A percentile compares a stretch with the other conserved stretches of the same genome.
Evolutionary conservation across 129 eudicot genomes (phyloP).

Genomic region (Kitagawia praeruptora): DNA sequence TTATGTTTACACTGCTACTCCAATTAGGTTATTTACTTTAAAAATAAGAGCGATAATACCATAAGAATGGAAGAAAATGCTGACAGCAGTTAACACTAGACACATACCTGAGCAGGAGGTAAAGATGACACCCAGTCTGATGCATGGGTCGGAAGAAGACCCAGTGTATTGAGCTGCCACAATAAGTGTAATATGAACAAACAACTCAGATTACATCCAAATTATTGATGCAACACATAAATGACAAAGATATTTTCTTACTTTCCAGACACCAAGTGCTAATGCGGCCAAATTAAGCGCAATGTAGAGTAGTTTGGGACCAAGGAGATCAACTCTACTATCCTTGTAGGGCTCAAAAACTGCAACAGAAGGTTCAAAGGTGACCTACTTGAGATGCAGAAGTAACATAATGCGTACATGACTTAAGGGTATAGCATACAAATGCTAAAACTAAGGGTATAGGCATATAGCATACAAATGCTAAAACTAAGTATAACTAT

Average conservation of each 20-base stretch:
- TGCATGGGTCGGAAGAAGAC: slow-evolving; percentile 91
- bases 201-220: not conserved
- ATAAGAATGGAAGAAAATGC: not conserved
- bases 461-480: not conserved
- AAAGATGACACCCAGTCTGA: slow-evolving; percentile 99
- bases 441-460: not conserved
- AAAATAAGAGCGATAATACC: not conserved
- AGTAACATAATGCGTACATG: not conserved
- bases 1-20: not conserved
- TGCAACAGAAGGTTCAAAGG: slow-evolving; percentile 17
- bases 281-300: slow-evolving; percentile 74
- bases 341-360: slow-evolving; percentile 90
- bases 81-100: not conserved
- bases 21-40: not conserved
- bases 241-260: slow-evolving; percentile 1
- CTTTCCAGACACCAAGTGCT: slow-evolving; percentile 87
- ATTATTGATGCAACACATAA: not conserved
- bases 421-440: not conserved
- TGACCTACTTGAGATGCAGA: not conserved
- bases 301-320: slow-evolving; percentile 62
- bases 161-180: slow-evolving; percentile 67
- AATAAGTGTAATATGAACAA: not conserved
- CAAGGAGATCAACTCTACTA: slow-evolving; percentile 68
- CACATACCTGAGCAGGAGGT: slow-evolving; percentile 71
- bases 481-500: not conserved